Percentiles rank a stretch among this genome's conserved stretches.
Evolutionary conservation across 805 yeast species (phyloP).

Genomic region (Myxozyma neotropica): DNA sequence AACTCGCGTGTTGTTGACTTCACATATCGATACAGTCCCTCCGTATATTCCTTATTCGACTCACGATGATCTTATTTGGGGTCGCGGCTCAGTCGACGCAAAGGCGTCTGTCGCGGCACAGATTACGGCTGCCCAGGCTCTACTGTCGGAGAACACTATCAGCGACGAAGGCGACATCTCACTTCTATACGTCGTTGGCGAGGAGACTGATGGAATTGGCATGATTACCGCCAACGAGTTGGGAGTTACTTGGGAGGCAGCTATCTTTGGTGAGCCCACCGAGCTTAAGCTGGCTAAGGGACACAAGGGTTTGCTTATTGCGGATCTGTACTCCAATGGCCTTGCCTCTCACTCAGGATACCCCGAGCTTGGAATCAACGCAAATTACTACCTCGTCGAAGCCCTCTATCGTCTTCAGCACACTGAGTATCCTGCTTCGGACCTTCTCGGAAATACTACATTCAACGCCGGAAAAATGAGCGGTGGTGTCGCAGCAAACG

Average conservation of each 20-base stretch:
- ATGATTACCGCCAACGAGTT: constrained; percentile 53
- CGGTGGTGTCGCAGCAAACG: constrained; percentile 70
- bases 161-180: constrained; percentile 58
- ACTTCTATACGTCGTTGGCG: constrained; percentile 68
- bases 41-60: constrained; percentile 58
- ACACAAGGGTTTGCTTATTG: constrained; percentile 50
- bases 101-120: constrained; percentile 70
- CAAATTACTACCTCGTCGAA: constrained; percentile 58
- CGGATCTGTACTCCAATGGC: constrained; percentile 25
- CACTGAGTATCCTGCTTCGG: constrained; percentile 53
- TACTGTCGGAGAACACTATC: constrained; percentile 46
- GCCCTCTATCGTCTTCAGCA: constrained; percentile 51
- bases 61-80: constrained; percentile 54
- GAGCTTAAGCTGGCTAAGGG: constrained; percentile 69
- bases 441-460: constrained; percentile 61
- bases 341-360: constrained; percentile 60
- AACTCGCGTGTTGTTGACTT: constrained; percentile 56
- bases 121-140: constrained; percentile 55
- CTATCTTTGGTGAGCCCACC: constrained; percentile 76
- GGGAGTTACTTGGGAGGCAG: constrained; percentile 56
- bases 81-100: constrained; percentile 74
- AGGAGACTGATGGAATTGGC: constrained; percentile 68
- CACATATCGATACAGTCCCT: constrained; percentile 75
- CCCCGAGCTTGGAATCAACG: constrained; percentile 68
- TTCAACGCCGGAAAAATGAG: constrained; percentile 59